Percentiles rank a stretch among this genome's conserved stretches.
phyloP scores from a whole-genome alignment of 768 basidiomycete genomes.

The Floccularia luteovirens region DNA sequence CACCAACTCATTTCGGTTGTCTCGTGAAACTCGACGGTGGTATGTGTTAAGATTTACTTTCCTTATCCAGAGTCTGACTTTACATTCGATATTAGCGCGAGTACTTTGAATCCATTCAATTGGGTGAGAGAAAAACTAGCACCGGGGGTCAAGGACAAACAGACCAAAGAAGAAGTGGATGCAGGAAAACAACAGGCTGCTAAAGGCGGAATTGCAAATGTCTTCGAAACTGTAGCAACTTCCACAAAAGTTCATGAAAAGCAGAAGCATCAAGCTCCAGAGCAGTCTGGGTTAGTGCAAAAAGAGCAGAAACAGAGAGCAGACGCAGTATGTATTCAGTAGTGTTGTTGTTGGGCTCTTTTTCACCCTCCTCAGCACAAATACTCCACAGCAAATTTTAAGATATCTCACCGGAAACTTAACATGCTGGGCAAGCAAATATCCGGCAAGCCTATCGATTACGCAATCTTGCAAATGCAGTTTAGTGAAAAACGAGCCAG shows the following conservation, averaged over 20 bases:
- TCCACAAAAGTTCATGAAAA: too few species aligned
- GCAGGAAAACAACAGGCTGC: slow-evolving; percentile 36
- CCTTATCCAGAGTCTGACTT: background rate
- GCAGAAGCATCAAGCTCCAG: background rate
- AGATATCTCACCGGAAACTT: slow-evolving; percentile 89
- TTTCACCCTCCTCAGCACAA: slow-evolving; percentile 59
- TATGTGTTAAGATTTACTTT: slow-evolving; percentile 6
- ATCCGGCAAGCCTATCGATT: slow-evolving; percentile 85
- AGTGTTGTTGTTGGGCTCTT: too few species aligned
- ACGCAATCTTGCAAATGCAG: slow-evolving; percentile 94
- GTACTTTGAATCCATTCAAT: slow-evolving; percentile 48
- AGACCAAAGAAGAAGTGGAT: slow-evolving; percentile 34
- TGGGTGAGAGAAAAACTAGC: slow-evolving; percentile 60
- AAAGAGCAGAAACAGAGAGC: too few species aligned
- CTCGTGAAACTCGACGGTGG: slow-evolving; percentile 4
- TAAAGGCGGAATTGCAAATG: slow-evolving; percentile 34
- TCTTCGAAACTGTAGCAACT: slow-evolving; percentile 38
- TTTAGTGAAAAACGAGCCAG: slow-evolving; percentile 93
- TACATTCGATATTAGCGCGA: slow-evolving; percentile 19
- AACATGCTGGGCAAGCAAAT: slow-evolving; percentile 86
- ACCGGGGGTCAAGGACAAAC: slow-evolving; percentile 37
- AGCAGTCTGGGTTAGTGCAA: background rate
- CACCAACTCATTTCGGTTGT: too few species aligned
- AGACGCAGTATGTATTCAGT: too few species aligned
- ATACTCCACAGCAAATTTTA: slow-evolving; percentile 89